These are phyloP conservation scores for Yamadazyma tumulicola DNA, from an alignment of 805 yeast genomes.

Conservation along the genomic window DNA sequence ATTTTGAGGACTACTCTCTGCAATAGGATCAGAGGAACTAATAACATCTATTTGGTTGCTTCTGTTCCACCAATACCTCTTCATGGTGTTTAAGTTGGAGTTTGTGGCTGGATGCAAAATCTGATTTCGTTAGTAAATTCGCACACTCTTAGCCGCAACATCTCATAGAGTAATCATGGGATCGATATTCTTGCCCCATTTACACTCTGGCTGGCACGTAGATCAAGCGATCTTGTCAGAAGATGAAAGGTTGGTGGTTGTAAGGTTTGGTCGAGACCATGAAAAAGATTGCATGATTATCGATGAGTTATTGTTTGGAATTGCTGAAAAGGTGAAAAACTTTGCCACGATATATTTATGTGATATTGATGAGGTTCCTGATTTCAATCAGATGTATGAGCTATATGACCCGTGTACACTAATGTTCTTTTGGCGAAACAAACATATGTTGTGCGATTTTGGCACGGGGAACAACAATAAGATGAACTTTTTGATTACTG, in stretches of 20 bases:
- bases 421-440: constrained; percentile 90
- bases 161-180: constrained; percentile 50
- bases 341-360: constrained; percentile 87
- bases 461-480: constrained; percentile 98
- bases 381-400: constrained; percentile 85
- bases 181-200: constrained; percentile 76
- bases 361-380: constrained; percentile 86
- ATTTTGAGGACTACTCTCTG: constrained; percentile 4
- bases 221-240: constrained; percentile 95
- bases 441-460: constrained; percentile 97
- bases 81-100: background rate
- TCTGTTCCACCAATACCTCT: constrained; percentile 3
- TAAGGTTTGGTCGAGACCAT: constrained; percentile 81
- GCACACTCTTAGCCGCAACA: too few species aligned
- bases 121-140: too few species aligned
- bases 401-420: constrained; percentile 85
- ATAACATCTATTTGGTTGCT: constrained; percentile 1
- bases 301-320: constrained; percentile 79
- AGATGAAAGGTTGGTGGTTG: constrained; percentile 80
- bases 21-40: constrained; percentile 4
- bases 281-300: constrained; percentile 80
- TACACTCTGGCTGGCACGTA: constrained; percentile 91
- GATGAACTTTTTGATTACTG: constrained; percentile 69
- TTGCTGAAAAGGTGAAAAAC: constrained; percentile 80
- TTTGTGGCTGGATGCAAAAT: constrained; percentile 10